These are phyloP conservation scores for Leccinum longicurvipes DNA, from an alignment of 768 basidiomycete genomes.

Conservation along the genomic window DNA sequence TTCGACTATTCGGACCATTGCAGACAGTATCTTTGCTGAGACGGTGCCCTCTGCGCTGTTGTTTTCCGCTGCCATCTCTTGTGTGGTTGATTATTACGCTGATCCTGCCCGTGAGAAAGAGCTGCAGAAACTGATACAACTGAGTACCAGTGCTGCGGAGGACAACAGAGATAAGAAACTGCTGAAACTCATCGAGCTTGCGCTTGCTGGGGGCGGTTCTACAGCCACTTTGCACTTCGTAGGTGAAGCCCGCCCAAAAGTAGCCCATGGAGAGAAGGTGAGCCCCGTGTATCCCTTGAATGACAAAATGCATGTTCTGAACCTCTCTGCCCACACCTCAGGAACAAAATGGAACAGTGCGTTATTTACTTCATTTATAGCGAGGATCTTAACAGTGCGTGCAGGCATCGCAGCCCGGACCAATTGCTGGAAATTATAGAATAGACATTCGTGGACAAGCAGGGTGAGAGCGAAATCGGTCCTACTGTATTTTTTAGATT, in stretches of 20 bases:
- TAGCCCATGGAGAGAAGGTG: constrained; percentile 28
- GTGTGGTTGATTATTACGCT: constrained; percentile 61
- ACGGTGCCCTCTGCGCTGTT: constrained; percentile 52
- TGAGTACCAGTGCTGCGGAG: constrained; percentile 28
- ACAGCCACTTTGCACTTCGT: background rate
- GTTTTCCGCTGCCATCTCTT: constrained; percentile 54
- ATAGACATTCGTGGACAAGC: constrained; percentile 12
- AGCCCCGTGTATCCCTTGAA: constrained; percentile 21
- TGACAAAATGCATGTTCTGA: constrained; percentile 19
- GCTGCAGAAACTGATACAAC: constrained; percentile 35
- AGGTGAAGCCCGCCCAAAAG: constrained; percentile 33
- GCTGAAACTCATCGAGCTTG: constrained; percentile 45
- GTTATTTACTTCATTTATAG: constrained; percentile 7
- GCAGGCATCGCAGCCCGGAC: constrained; percentile 4
- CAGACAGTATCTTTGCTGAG: constrained; percentile 50
- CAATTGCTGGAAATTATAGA: constrained; percentile 7
- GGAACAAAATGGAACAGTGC: constrained; percentile 38
- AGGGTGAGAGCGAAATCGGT: constrained; percentile 14
- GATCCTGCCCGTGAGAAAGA: constrained; percentile 34
- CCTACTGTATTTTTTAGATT: background rate
- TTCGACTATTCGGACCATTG: constrained; percentile 34
- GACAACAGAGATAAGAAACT: constrained; percentile 29
- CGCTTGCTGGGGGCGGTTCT: constrained; percentile 37
- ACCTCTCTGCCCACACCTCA: constrained; percentile 36
- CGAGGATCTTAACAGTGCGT: background rate